Percentiles rank a stretch among this genome's conserved stretches.
Conservation (phyloP, 441 rosid species). For the Populus tomentosa region DNA sequence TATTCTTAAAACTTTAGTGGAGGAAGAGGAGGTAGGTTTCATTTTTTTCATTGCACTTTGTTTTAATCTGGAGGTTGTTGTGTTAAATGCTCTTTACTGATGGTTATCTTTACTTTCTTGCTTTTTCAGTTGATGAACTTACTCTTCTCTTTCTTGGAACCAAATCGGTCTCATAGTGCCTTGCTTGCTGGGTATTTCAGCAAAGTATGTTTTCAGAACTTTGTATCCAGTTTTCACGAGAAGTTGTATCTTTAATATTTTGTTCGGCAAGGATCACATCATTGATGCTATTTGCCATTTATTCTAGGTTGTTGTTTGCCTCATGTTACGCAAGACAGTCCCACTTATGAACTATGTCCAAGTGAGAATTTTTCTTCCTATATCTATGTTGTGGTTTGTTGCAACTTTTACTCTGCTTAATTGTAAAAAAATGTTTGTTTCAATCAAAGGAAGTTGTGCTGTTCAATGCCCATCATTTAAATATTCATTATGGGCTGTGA, state of each 20-base stretch:
- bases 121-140: constrained; percentile 79
- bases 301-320: constrained; percentile 82
- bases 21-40: constrained; percentile 77
- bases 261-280: not conserved
- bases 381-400: not conserved
- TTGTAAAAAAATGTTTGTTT: not conserved
- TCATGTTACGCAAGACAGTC: constrained; percentile 85
- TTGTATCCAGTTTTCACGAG: not conserved
- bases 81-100: not conserved
- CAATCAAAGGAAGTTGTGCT: not conserved
- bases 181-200: constrained; percentile 96
- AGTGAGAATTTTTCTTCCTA: constrained; percentile 38
- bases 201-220: constrained; percentile 49
- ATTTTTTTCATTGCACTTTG: not conserved
- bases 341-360: constrained; percentile 85
- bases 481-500: not conserved
- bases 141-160: constrained; percentile 91
- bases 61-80: constrained; percentile 6
- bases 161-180: constrained; percentile 80
- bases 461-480: not conserved
- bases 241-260: not conserved
- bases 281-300: constrained; percentile 23
- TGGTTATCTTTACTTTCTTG: constrained; percentile 11
- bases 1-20: constrained; percentile 80
- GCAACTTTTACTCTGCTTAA: not conserved